Evolutionary conservation across 2,329 filamentous ascomycete genomes (phyloP).

Genomic region (Pseudogymnoascus sp.): DNA sequence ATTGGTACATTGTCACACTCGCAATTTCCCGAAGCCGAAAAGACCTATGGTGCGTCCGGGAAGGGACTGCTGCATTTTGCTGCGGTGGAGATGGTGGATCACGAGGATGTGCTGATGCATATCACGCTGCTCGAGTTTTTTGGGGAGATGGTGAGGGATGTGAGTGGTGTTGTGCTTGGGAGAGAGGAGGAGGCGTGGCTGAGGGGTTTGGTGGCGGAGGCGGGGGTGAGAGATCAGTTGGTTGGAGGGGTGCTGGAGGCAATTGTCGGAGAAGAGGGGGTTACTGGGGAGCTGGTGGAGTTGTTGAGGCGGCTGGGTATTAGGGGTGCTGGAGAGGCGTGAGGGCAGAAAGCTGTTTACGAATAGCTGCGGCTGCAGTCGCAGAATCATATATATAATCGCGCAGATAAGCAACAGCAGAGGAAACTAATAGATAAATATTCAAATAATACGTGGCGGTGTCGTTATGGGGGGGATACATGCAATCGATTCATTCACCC

Average conservation of each 20-base stretch:
- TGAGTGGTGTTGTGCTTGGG: neutral
- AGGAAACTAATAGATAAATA: too few species aligned
- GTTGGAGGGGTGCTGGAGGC: neutral
- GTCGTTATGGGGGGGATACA: too few species aligned
- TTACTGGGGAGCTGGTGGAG: neutral
- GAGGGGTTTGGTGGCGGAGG: neutral
- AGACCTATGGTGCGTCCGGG: slow-evolving; percentile 16
- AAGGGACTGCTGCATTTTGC: slow-evolving; percentile 27
- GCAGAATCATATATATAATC: neutral
- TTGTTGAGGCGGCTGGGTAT: neutral
- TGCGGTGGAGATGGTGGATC: slow-evolving; percentile 26
- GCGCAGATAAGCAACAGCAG: too few species aligned
- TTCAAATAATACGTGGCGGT: too few species aligned
- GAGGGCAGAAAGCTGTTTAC: neutral
- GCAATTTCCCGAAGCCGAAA: slow-evolving; percentile 24
- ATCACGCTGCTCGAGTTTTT: slow-evolving; percentile 28
- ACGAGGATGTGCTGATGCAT: slow-evolving; percentile 29
- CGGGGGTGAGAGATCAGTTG: neutral
- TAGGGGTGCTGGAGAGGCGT: neutral
- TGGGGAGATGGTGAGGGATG: slow-evolving; percentile 19
- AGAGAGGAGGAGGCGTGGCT: neutral
- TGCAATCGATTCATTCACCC: too few species aligned
- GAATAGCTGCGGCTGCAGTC: neutral
- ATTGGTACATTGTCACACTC: slow-evolving; percentile 22
- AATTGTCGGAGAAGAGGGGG: neutral